Conservation (phyloP, 371 early-diverging fungal genomes). For the Mortierella sp. region DNA sequence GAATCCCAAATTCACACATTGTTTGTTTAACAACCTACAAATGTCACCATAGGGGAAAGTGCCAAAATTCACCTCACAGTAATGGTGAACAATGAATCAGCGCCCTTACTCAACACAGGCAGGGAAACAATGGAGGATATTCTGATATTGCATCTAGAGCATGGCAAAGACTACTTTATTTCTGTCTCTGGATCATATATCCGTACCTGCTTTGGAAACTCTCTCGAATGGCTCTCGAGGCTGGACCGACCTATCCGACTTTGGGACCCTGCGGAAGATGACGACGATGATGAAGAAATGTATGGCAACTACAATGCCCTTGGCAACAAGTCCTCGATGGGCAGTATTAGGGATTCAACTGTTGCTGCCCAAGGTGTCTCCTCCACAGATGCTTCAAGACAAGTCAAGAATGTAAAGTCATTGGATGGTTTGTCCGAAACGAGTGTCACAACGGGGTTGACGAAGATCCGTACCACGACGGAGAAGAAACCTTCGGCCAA, state of each 20-base stretch:
- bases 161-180: constrained; percentile 88
- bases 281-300: constrained; percentile 42
- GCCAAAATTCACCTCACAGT: constrained; percentile 73
- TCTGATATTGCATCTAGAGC: constrained; percentile 81
- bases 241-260: constrained; percentile 65
- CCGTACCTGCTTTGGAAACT: constrained; percentile 80
- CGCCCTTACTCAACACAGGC: constrained; percentile 74
- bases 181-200: constrained; percentile 75
- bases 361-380: background rate
- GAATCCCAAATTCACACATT: too few species aligned
- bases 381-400: background rate
- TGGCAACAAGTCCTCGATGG: constrained; percentile 22
- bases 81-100: constrained; percentile 70
- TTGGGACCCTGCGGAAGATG: constrained; percentile 45
- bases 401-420: constrained; percentile 30
- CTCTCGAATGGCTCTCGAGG: constrained; percentile 69
- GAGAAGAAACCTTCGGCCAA: constrained; percentile 2
- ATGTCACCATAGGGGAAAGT: constrained; percentile 61
- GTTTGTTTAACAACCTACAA: too few species aligned
- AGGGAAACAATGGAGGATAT: constrained; percentile 77
- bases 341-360: constrained; percentile 24
- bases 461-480: background rate
- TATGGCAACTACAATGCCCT: constrained; percentile 18
- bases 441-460: background rate
- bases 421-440: constrained; percentile 18